Evolutionary conservation across 1,284 basidiomycete species (phyloP).

Genomic region (Tilletia horrida): DNA sequence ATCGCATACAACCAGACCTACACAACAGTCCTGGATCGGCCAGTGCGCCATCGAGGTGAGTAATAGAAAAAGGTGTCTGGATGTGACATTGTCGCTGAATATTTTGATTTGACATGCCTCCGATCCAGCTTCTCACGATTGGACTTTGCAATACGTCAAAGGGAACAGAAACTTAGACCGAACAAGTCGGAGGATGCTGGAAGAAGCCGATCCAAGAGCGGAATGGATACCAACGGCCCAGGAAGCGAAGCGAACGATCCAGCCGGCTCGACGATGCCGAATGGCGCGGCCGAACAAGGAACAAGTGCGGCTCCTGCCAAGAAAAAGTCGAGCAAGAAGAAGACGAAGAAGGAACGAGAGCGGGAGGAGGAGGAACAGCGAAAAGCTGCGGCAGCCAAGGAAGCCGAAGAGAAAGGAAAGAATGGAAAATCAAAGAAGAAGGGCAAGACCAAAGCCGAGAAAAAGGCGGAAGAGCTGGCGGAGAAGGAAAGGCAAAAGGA

Average conservation of each 20-base stretch:
- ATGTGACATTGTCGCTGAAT: background rate
- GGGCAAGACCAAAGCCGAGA: constrained; percentile 35
- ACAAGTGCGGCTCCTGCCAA: constrained; percentile 16
- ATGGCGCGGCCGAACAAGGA: constrained; percentile 32
- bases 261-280: constrained; percentile 29
- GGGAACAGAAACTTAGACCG: background rate
- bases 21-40: background rate
- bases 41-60: background rate
- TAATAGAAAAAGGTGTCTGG: too few relatives aligned
- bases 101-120: background rate
- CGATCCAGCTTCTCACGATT: background rate
- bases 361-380: constrained; percentile 28
- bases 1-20: constrained; percentile 20
- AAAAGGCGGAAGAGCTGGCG: constrained; percentile 20
- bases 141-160: background rate
- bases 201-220: too few relatives aligned
- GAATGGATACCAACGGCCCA: constrained; percentile 30
- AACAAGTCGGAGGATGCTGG: too few relatives aligned
- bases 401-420: constrained; percentile 12
- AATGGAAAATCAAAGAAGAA: constrained; percentile 28
- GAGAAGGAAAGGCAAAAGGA: constrained; percentile 27
- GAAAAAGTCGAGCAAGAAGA: constrained; percentile 43
- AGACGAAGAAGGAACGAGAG: constrained; percentile 35
- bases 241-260: background rate
- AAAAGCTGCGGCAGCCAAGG: constrained; percentile 23